Evolutionary conservation across 805 yeast species (phyloP).

Genomic region (Spencermartinsiella europaea): DNA sequence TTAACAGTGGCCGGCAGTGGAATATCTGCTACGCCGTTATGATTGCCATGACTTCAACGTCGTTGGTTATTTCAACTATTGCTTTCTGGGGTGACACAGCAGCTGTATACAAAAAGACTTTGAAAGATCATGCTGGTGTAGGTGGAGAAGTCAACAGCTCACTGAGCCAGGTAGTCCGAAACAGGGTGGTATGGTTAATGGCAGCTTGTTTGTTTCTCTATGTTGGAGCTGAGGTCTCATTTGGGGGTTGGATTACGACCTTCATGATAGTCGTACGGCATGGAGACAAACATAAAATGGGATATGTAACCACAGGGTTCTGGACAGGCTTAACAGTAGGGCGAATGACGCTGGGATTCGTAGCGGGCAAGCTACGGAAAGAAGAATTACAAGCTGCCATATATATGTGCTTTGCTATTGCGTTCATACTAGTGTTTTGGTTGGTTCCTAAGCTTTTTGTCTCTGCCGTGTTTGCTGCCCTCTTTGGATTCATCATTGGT

Average conservation of each 20-base stretch:
- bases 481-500: slow-evolving; percentile 58
- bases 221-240: slow-evolving; percentile 63
- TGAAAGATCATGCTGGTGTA: neutral
- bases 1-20: slow-evolving; percentile 49
- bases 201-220: slow-evolving; percentile 55
- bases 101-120: slow-evolving; percentile 8
- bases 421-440: slow-evolving; percentile 44
- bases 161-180: slow-evolving; percentile 10
- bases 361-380: slow-evolving; percentile 29
- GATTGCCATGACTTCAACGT: slow-evolving; percentile 35
- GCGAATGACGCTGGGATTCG: slow-evolving; percentile 43
- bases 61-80: slow-evolving; percentile 33
- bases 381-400: slow-evolving; percentile 19
- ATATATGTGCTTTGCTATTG: slow-evolving; percentile 34
- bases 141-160: slow-evolving; percentile 1
- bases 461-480: slow-evolving; percentile 43
- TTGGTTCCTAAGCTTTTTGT: slow-evolving; percentile 39
- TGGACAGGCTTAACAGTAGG: slow-evolving; percentile 72
- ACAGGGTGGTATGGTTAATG: slow-evolving; percentile 36
- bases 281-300: slow-evolving; percentile 43
- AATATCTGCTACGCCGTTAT: slow-evolving; percentile 49
- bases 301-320: slow-evolving; percentile 62
- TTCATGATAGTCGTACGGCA: slow-evolving; percentile 52
- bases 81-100: slow-evolving; percentile 39
- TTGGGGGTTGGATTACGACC: slow-evolving; percentile 70